Evolutionary conservation across 805 yeast genomes (phyloP), one percentile per base, ranked within the genome.

Genomic region (Yarrowia yakushimensis): DNA sequence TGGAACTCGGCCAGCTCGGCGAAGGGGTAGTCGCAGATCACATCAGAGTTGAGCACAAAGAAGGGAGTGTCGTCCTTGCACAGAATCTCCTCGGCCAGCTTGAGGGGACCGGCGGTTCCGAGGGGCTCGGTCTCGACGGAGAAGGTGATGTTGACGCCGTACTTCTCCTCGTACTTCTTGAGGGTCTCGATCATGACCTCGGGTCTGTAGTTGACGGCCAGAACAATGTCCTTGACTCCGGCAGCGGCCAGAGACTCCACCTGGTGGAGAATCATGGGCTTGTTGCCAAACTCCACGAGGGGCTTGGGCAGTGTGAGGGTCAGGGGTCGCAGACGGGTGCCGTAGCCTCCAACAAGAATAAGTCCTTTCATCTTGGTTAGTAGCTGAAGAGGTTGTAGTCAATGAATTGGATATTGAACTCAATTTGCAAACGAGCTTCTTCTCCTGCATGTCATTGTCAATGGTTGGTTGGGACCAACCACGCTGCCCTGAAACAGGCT

Each of bases 21-120:
- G 81, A 94, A 93, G 71, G 99, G 99, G 80, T 94, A 94, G 76
- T 94, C 98, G 78, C 99, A 94, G 77, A 94, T 94, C 69, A 94
- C 97, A 76, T 94, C 99, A 37, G 97, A 91, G 87, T 94, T 94
- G 75, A 94, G 84, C 67, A 94, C 99, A 72, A 94, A 94, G 81
- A 94, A 91, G 69, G 99, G 99, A 64, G 96, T 80, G 76, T 90
- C 86, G 79, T 94, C 98, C 83, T 94, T 94, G 79, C 84, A 88
- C 77, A 94, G 83, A 65, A 94, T 86, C 68, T 87, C 82, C 81
- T 92, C 97, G 69, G 99, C 99, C 72, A 94, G 87, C 79, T 91
- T 93, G 76, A 94, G 84, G 68, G 99, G 99, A 77, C 99, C 99
- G 69, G 98, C 99, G 69, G 99, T 94, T 69, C 98, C 99, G 75